A percentile compares a stretch with the other conserved stretches of the same genome.
phyloP scores from a whole-genome alignment of 306 rosid species.

The Carpinus viminea region DNA sequence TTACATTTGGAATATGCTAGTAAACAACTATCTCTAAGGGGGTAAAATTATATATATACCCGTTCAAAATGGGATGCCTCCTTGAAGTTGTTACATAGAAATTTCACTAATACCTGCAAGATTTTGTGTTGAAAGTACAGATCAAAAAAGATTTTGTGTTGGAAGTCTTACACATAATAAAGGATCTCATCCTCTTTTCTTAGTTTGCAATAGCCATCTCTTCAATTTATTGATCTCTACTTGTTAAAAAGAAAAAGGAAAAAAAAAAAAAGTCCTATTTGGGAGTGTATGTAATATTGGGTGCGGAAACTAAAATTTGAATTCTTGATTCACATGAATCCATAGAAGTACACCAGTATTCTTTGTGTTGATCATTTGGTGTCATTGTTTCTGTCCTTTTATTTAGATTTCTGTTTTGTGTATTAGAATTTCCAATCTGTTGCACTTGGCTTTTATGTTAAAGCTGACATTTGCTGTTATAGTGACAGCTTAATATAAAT shows the following conservation, averaged over 20 bases:
- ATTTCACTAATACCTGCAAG: background rate
- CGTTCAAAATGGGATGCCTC: background rate
- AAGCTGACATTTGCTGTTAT: background rate
- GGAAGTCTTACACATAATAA: background rate
- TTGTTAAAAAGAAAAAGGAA: background rate
- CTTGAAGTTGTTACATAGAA: background rate
- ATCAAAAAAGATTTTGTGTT: background rate
- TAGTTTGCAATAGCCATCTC: background rate
- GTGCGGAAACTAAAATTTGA: background rate
- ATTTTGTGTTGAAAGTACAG: background rate
- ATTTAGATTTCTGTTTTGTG: background rate
- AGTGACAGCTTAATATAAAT: background rate
- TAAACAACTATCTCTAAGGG: background rate
- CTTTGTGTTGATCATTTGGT: background rate
- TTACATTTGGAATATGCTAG: background rate
- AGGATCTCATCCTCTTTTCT: background rate
- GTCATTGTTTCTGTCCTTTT: background rate
- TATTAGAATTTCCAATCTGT: background rate
- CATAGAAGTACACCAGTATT: background rate
- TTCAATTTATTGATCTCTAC: background rate
- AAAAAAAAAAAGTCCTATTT: background rate
- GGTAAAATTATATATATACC: background rate
- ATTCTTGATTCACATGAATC: background rate
- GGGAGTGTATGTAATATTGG: background rate
- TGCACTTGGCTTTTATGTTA: background rate